These are phyloP conservation scores for Cruciata laevipes DNA, from an alignment of 257 asterid genomes.

Conservation along the genomic window DNA sequence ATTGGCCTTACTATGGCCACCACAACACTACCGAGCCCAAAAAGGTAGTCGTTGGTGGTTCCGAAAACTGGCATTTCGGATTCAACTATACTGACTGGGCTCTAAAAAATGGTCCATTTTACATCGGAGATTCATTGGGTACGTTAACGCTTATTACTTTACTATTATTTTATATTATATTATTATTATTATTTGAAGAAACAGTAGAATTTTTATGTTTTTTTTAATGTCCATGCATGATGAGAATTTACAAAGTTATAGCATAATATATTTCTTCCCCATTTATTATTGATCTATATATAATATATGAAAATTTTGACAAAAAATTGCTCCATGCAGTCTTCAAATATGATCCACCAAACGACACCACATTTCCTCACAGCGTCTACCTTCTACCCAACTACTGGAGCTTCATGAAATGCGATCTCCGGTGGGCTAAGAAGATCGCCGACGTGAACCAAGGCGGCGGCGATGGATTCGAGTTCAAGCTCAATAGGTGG, in stretches of 20 bases:
- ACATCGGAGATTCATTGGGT: conserved; percentile 56
- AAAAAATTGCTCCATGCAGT: conserved; percentile 23
- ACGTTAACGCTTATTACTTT: not conserved
- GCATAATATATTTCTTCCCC: too few species aligned
- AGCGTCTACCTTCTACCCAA: conserved; percentile 56
- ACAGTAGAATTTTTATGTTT: too few species aligned
- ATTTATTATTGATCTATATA: too few species aligned
- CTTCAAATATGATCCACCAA: conserved; percentile 72
- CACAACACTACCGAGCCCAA: conserved; percentile 26
- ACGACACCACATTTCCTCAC: conserved; percentile 47
- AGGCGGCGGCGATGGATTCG: conserved; percentile 53
- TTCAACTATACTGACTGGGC: conserved; percentile 70
- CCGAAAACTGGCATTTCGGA: conserved; percentile 60
- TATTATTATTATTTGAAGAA: too few species aligned
- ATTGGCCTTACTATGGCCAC: conserved; percentile 37
- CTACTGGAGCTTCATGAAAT: conserved; percentile 48
- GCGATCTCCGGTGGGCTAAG: conserved; percentile 50
- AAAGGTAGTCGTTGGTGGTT: conserved; percentile 48
- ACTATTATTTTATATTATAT: too few species aligned
- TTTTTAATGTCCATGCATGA: too few species aligned
- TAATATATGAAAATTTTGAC: not conserved
- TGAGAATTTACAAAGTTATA: too few species aligned
- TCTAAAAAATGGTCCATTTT: conserved; percentile 45
- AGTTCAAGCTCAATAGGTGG: conserved; percentile 50
- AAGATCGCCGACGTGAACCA: conserved; percentile 40